Evolutionary conservation across 768 basidiomycete genomes (phyloP).

Genomic region (Trametes sanguinea): DNA sequence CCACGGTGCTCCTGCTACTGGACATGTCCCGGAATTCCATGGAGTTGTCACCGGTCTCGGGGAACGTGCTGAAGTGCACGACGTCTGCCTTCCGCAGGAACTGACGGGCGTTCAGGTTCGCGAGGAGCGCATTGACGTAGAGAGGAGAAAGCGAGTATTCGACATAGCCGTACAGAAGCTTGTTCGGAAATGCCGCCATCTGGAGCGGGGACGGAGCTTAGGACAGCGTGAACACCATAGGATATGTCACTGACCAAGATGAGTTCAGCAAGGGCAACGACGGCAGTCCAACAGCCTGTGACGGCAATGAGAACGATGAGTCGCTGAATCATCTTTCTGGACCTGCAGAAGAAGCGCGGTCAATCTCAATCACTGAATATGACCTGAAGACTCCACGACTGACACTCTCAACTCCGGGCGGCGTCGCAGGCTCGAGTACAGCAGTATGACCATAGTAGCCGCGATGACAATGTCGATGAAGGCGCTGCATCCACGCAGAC

Average conservation of each 20-base stretch:
- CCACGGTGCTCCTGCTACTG: no score
- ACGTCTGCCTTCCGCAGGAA: not conserved
- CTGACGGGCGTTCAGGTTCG: constrained; percentile 11
- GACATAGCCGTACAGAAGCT: constrained; percentile 2
- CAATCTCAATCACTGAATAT: no score
- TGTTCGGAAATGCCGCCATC: not conserved
- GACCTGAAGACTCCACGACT: no score
- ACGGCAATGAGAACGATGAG: constrained; percentile 30
- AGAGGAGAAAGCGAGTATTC: constrained; percentile 7
- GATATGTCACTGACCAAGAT: not conserved
- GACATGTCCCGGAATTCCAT: no score
- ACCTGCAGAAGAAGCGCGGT: not conserved
- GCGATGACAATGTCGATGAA: constrained; percentile 6
- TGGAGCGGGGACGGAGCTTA: not conserved
- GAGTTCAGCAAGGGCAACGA: constrained; percentile 29
- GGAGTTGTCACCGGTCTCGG: no score
- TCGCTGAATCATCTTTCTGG: not conserved
- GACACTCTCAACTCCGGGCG: not conserved
- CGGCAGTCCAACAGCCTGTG: constrained; percentile 31
- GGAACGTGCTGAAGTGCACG: no score
- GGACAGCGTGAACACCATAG: not conserved
- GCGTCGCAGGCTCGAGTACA: not conserved
- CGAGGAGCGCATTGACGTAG: constrained; percentile 13
- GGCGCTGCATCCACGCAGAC: constrained; percentile 32
- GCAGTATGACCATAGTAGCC: not conserved